phyloP scores from a whole-genome alignment of 768 basidiomycete species.

The Naematelia aurantialba region DNA sequence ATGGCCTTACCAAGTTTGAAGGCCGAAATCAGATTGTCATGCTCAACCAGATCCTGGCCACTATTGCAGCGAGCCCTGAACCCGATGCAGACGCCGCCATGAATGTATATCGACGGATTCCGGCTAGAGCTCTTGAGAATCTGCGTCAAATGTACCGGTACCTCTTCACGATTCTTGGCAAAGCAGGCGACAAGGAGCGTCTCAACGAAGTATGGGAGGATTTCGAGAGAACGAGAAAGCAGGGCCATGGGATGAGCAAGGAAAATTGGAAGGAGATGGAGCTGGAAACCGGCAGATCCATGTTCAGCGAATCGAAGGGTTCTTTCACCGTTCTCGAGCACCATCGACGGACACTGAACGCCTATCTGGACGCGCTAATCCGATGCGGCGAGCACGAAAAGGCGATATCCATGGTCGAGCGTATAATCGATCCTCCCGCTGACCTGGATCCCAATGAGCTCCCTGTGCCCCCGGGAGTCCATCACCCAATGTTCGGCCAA shows the following conservation, averaged over 20 bases:
- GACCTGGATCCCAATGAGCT: not conserved
- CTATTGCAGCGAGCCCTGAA: not conserved
- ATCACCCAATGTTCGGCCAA: not conserved
- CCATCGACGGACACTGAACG: not conserved
- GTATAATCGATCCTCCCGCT: not conserved
- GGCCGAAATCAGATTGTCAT: not conserved
- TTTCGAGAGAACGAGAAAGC: constrained; percentile 20
- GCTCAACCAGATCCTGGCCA: not conserved
- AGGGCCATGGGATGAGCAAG: constrained; percentile 9
- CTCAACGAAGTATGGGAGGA: constrained; percentile 12
- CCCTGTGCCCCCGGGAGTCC: not conserved
- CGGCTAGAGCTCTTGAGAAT: not conserved
- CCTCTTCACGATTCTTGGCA: constrained; percentile 13
- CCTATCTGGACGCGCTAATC: not conserved
- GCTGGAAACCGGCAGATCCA: not conserved
- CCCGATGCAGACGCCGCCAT: not conserved
- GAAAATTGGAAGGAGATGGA: not conserved
- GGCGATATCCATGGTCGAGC: not conserved
- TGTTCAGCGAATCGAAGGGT: not conserved
- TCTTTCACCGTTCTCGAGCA: not conserved
- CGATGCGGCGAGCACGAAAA: not conserved
- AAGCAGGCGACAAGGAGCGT: constrained; percentile 2
- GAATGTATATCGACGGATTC: not conserved
- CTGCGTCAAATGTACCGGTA: constrained; percentile 12
- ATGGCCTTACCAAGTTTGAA: not conserved